Percentiles rank a stretch among this genome's conserved stretches.
These are phyloP conservation scores for Kodamaea alishanica DNA, from an alignment of 1,139 yeast species.

Conservation along the genomic window DNA sequence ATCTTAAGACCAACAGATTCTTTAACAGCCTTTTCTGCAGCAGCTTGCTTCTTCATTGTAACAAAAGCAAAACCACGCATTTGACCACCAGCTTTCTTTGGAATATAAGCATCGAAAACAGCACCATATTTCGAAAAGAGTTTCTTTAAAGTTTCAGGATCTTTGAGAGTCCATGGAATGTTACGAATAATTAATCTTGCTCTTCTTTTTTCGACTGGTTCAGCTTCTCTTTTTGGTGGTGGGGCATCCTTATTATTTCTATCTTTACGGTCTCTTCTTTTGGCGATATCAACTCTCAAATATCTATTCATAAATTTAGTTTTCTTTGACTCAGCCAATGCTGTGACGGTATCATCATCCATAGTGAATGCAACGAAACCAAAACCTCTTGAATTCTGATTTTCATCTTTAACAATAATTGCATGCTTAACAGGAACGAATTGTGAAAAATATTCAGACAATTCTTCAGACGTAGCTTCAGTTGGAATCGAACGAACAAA, in stretches of 20 bases:
- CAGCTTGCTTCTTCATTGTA: constrained; percentile 74
- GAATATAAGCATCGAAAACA: constrained; percentile 85
- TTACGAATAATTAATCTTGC: constrained; percentile 87
- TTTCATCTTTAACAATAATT: constrained; percentile 77
- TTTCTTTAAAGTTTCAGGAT: constrained; percentile 66
- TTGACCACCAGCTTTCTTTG: constrained; percentile 81
- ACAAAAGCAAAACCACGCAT: constrained; percentile 96
- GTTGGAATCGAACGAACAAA: constrained; percentile 83
- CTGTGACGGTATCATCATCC: constrained; percentile 80
- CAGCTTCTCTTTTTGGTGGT: constrained; percentile 26
- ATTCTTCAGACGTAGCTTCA: constrained; percentile 75
- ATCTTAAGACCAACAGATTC: constrained; percentile 71
- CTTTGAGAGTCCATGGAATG: constrained; percentile 93
- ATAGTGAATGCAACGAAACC: constrained; percentile 90
- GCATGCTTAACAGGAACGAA: constrained; percentile 96
- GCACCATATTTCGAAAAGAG: constrained; percentile 77
- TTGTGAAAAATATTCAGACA: constrained; percentile 81
- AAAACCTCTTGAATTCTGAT: constrained; percentile 80
- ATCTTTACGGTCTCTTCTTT: constrained; percentile 79
- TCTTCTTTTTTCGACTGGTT: constrained; percentile 56
- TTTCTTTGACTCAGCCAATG: constrained; percentile 66
- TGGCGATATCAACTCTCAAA: constrained; percentile 82
- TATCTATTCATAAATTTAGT: constrained; percentile 61
- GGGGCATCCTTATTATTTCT: constrained; percentile 15
- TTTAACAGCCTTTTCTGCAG: constrained; percentile 81